A percentile compares a stretch with the other conserved stretches of the same genome.
These are phyloP conservation scores for Mycena leptocephala DNA, from an alignment of 768 basidiomycete species.

Conservation along the genomic window DNA sequence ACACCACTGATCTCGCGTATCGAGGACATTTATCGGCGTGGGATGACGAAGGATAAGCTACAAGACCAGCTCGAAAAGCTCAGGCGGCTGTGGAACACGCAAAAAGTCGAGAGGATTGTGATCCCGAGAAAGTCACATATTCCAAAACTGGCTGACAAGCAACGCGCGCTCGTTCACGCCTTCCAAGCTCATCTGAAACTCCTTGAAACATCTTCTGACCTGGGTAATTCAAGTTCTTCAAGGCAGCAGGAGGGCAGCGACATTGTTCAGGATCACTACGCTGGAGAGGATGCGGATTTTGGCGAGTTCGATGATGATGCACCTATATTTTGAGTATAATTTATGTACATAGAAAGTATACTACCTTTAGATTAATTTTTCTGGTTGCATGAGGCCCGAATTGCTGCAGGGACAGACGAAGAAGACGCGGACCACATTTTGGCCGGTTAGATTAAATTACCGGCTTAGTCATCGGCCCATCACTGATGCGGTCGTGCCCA, in stretches of 20 bases:
- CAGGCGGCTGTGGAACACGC: conserved; percentile 5
- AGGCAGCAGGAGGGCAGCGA: no score
- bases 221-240: no score
- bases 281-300: conserved; percentile 9
- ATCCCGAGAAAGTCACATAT: conserved; percentile 8
- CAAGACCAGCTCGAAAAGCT: conserved; percentile 24
- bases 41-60: conserved; percentile 15
- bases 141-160: not conserved
- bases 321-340: no score
- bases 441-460: conserved; percentile 19
- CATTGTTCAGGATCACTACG: no score
- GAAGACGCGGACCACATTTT: conserved; percentile 1
- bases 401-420: not conserved
- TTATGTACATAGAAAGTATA: not conserved
- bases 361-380: not conserved
- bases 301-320: conserved; percentile 7
- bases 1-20: conserved; percentile 7
- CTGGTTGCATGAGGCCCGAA: not conserved
- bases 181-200: not conserved
- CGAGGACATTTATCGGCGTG: not conserved
- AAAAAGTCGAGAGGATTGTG: not conserved
- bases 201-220: no score
- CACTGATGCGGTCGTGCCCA: conserved; percentile 23
- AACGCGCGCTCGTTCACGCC: not conserved
- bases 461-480: conserved; percentile 13